These are phyloP conservation scores for Corymbia calophylla DNA, from an alignment of 441 rosid genomes.

Conservation along the genomic window DNA sequence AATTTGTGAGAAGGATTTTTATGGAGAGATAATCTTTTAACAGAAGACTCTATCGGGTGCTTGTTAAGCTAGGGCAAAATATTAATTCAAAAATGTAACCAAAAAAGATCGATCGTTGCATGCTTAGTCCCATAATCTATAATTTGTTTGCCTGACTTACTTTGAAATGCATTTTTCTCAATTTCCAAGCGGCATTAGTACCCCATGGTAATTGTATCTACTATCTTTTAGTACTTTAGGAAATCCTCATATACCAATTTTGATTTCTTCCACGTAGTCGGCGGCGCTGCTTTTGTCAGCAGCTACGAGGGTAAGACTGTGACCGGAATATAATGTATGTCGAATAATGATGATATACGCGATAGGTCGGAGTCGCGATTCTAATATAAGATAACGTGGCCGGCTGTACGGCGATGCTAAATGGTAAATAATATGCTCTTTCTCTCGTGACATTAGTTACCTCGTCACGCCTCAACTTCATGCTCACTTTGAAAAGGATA, in stretches of 20 bases:
- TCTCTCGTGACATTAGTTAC: background rate
- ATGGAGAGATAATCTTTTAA: background rate
- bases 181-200: background rate
- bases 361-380: background rate
- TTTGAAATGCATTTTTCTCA: background rate
- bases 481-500: background rate
- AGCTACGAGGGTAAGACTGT: background rate
- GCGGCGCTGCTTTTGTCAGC: background rate
- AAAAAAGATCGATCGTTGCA: background rate
- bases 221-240: background rate
- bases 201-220: accelerated
- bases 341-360: background rate
- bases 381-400: background rate
- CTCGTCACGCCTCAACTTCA: background rate
- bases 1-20: background rate
- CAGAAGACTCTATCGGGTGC: background rate
- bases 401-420: accelerated
- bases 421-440: background rate
- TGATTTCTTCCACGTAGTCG: background rate
- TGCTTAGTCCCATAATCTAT: background rate
- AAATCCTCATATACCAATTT: background rate
- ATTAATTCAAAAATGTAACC: background rate
- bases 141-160: background rate
- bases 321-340: background rate
- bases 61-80: background rate